phyloP scores from a whole-genome alignment of 768 basidiomycete genomes.

The Dentipellis sp. region DNA sequence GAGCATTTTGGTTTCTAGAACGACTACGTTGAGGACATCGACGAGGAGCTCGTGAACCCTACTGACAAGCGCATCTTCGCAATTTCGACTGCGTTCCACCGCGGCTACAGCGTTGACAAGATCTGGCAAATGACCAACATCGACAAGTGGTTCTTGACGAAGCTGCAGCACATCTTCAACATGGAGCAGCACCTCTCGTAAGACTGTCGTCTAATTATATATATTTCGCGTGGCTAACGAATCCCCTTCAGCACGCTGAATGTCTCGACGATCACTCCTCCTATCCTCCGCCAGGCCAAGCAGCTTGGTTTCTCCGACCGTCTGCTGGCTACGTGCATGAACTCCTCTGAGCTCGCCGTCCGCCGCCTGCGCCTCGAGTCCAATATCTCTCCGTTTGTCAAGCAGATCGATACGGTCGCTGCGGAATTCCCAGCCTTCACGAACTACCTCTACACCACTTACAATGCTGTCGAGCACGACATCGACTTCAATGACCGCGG shows the following conservation, averaged over 20 bases:
- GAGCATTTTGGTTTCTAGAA: slow-evolving; percentile 40
- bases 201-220: slow-evolving; percentile 19
- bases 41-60: slow-evolving; percentile 87
- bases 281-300: slow-evolving; percentile 73
- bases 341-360: slow-evolving; percentile 89
- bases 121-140: slow-evolving; percentile 98
- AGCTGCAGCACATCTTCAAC: slow-evolving; percentile 72
- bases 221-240: background rate
- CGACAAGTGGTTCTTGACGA: slow-evolving; percentile 96
- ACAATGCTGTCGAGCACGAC: slow-evolving; percentile 95
- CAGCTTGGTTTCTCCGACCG: slow-evolving; percentile 95
- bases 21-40: slow-evolving; percentile 81
- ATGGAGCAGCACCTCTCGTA: slow-evolving; percentile 76
- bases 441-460: slow-evolving; percentile 97
- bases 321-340: slow-evolving; percentile 73
- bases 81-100: slow-evolving; percentile 87
- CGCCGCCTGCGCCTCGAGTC: slow-evolving; percentile 82
- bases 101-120: slow-evolving; percentile 90
- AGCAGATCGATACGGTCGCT: slow-evolving; percentile 98
- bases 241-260: slow-evolving; percentile 42
- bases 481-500: slow-evolving; percentile 83
- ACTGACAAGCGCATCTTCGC: slow-evolving; percentile 98
- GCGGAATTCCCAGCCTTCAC: slow-evolving; percentile 99
- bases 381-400: slow-evolving; percentile 82
- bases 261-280: slow-evolving; percentile 51